These are phyloP conservation scores for Lentinula sp. DNA, from an alignment of 768 basidiomycete genomes.

Conservation along the genomic window DNA sequence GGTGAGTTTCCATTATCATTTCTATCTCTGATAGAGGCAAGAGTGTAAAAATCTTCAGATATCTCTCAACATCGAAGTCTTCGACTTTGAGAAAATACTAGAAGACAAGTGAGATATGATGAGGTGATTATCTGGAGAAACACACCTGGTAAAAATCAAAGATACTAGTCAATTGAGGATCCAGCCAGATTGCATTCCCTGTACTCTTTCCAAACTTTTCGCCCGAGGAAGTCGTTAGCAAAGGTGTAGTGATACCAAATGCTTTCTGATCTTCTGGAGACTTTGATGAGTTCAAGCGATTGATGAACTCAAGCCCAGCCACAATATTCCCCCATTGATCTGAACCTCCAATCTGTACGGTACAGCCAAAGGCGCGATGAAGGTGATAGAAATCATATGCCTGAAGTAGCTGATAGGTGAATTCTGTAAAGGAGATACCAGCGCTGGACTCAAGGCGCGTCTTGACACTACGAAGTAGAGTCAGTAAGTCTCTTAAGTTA, in stretches of 20 bases:
- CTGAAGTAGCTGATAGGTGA: constrained; percentile 95
- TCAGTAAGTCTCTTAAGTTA: not conserved
- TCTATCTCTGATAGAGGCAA: constrained; percentile 54
- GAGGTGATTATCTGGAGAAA: not conserved
- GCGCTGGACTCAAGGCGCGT: constrained; percentile 70
- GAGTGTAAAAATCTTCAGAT: constrained; percentile 81
- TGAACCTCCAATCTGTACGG: constrained; percentile 90
- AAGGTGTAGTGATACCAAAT: constrained; percentile 89
- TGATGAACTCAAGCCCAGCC: constrained; percentile 88
- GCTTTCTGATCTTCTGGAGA: constrained; percentile 29
- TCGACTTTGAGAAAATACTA: constrained; percentile 87
- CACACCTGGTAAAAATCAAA: constrained; percentile 93
- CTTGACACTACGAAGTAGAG: constrained; percentile 54
- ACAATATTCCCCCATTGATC: constrained; percentile 99
- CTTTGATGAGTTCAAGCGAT: constrained; percentile 34
- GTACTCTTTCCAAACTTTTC: constrained; percentile 98
- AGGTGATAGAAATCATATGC: constrained; percentile 91
- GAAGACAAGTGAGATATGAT: not conserved
- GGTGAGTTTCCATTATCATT: constrained; percentile 50
- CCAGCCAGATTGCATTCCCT: constrained; percentile 93
- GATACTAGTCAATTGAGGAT: constrained; percentile 69
- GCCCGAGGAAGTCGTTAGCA: constrained; percentile 83
- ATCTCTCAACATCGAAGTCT: constrained; percentile 75
- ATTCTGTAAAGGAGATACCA: constrained; percentile 98
- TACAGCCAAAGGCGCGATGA: constrained; percentile 57